Evolutionary conservation across 1,139 yeast genomes (phyloP).

Genomic region (Lodderomyces metapsilosis): DNA sequence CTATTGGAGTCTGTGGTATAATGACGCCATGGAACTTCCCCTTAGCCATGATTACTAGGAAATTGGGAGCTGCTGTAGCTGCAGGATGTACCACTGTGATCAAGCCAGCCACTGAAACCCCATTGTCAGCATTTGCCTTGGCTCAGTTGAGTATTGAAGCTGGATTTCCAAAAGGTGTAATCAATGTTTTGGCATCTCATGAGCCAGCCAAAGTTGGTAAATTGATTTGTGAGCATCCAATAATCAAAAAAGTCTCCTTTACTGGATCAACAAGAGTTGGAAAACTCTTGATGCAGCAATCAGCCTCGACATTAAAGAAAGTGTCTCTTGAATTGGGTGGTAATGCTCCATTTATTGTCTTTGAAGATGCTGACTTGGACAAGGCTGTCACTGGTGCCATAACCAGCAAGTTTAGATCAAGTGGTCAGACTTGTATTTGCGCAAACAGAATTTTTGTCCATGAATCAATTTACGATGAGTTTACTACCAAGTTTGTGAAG

Average conservation of each 20-base stretch:
- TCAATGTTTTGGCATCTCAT: conserved; percentile 66
- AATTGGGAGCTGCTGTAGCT: conserved; percentile 87
- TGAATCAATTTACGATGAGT: conserved; percentile 64
- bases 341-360: conserved; percentile 87
- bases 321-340: conserved; percentile 90
- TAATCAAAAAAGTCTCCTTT: conserved; percentile 74
- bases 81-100: conserved; percentile 90
- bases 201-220: conserved; percentile 64
- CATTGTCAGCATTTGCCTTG: conserved; percentile 79
- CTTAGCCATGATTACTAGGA: conserved; percentile 88
- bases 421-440: conserved; percentile 91
- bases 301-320: conserved; percentile 77
- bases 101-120: conserved; percentile 91
- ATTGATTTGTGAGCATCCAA: conserved; percentile 65
- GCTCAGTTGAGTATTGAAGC: conserved; percentile 73
- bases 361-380: conserved; percentile 79
- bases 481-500: conserved; percentile 39
- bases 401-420: conserved; percentile 60
- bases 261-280: conserved; percentile 92
- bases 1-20: conserved; percentile 88
- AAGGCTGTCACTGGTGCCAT: conserved; percentile 74
- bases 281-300: conserved; percentile 72
- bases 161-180: conserved; percentile 83
- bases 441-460: conserved; percentile 82
- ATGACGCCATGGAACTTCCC: conserved; percentile 98